Evolutionary conservation across 2,329 filamentous ascomycete species (phyloP).

Genomic region (Penicillium capsulatum): DNA sequence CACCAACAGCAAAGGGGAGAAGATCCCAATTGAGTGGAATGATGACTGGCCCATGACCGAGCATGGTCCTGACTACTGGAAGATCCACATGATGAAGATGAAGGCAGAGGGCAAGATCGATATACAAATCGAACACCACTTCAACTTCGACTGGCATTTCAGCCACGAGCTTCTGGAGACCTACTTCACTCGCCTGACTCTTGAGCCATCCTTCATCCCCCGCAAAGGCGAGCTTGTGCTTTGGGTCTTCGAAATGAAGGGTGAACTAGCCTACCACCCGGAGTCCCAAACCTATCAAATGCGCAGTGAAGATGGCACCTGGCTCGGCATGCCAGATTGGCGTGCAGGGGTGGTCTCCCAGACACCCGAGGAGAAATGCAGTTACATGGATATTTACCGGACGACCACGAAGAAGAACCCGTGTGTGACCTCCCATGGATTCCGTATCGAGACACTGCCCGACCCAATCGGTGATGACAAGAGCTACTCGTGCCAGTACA

Average conservation of each 20-base stretch:
- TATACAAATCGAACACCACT: conserved; percentile 45
- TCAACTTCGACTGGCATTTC: conserved; percentile 56
- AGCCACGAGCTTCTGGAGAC: conserved; percentile 44
- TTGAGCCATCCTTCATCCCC: conserved; percentile 51
- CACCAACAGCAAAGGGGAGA: no score
- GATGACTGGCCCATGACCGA: no score
- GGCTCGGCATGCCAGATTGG: conserved; percentile 47
- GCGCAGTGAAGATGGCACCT: conserved; percentile 34
- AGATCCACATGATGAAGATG: conserved; percentile 43
- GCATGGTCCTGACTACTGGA: conserved; percentile 25
- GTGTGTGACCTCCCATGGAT: conserved; percentile 49
- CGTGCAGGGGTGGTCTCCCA: conserved; percentile 56
- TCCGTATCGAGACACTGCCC: conserved; percentile 55
- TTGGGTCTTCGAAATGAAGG: conserved; percentile 41
- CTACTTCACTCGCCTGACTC: conserved; percentile 40
- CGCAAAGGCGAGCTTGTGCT: conserved; percentile 56
- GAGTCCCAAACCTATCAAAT: conserved; percentile 28
- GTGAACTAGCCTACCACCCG: conserved; percentile 37
- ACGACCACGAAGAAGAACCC: conserved; percentile 37
- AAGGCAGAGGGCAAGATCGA: conserved; percentile 41
- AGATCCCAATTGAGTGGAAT: no score
- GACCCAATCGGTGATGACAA: conserved; percentile 51
- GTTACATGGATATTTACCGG: conserved; percentile 46
- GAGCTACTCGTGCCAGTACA: conserved; percentile 50
- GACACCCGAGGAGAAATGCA: conserved; percentile 44